Evolutionary conservation across 768 basidiomycete species (phyloP), one percentile per base, ranked within the genome.

Genomic region (Coprinopsis sp.): DNA sequence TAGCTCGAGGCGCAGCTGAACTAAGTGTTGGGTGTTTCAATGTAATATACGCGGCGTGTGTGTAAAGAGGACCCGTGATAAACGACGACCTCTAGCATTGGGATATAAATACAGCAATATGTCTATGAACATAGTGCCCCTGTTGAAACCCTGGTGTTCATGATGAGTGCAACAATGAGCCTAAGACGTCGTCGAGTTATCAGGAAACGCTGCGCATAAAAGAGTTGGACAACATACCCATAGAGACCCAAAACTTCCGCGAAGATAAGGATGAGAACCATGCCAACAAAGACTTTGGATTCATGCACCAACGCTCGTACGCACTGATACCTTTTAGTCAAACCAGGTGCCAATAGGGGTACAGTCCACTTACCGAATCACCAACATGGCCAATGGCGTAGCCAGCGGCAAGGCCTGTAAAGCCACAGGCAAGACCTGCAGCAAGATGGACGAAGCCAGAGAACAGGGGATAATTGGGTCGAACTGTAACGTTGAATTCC

Each of bases 221-320:
- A 41, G 29, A 19, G 28, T 23, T 29, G 27, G 44, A 38, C 4
- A 28, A 66, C 82, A 52, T 59, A 86, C 82, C 88, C 90, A 58
- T 91, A 92, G 46, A 95, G 65, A 29, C 93, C 93, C 49, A 96
- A 70, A 19, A 96, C 93, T 64, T 95, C 92, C 6, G 82, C 84
- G 54, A 91, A 92, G 54, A 91, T 91, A 60, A 98, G 81, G 53
- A 98, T 94, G 33, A 98, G 82, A 16, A 98, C 91, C 94, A 97
- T 97, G 6, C 85, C 75, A 18, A 97, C 94, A 61, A 94, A 97
- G 22, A 97, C 82, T 62, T 81, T 85, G 51, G 84, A 84, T 68
- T 96, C 93, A 57, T 91, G 79, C 21, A 96, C 79, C 60, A 91
- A 96, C 51, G 91, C 91, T 49, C 92, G 79, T 13, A 93, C 91